phyloP scores from a whole-genome alignment of 1,284 basidiomycete species.

The Amylostereum areolatum region DNA sequence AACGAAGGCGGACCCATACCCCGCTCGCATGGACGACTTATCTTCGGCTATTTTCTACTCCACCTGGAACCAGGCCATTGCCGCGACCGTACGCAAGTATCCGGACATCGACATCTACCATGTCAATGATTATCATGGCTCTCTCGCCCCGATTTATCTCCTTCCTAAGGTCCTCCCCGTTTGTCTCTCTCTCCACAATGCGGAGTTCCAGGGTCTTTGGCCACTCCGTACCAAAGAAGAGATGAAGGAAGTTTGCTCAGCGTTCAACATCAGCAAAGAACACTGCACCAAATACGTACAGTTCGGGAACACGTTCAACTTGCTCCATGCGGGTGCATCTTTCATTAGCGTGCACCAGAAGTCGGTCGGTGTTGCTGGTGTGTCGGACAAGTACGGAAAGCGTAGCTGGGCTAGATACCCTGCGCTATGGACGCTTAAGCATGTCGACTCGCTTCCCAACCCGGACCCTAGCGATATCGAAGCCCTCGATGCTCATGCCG shows the following conservation, averaged over 20 bases:
- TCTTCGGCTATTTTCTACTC: constrained; percentile 95
- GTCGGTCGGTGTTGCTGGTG: constrained; percentile 88
- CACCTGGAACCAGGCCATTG: constrained; percentile 94
- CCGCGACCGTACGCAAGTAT: constrained; percentile 77
- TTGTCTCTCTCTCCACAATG: constrained; percentile 92
- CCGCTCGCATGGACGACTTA: constrained; percentile 92
- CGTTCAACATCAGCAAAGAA: constrained; percentile 94
- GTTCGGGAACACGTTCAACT: constrained; percentile 94
- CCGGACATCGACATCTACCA: constrained; percentile 88
- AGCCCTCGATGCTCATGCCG: constrained; percentile 76
- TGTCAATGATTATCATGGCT: constrained; percentile 89
- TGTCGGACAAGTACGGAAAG: constrained; percentile 94
- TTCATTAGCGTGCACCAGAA: constrained; percentile 91
- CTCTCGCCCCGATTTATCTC: constrained; percentile 84
- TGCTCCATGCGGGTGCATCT: constrained; percentile 86
- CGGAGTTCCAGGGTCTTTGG: constrained; percentile 95
- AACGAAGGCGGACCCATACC: constrained; percentile 90
- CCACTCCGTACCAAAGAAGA: constrained; percentile 92
- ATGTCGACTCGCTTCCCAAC: constrained; percentile 90
- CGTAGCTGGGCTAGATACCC: constrained; percentile 93
- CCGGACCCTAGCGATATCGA: constrained; percentile 92
- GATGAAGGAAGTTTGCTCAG: constrained; percentile 95
- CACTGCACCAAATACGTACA: constrained; percentile 93
- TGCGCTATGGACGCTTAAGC: constrained; percentile 89
- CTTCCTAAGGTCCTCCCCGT: constrained; percentile 84